Evolutionary conservation across 2,329 filamentous ascomycete genomes (phyloP).

Genomic region (Paraphoma sp.): DNA sequence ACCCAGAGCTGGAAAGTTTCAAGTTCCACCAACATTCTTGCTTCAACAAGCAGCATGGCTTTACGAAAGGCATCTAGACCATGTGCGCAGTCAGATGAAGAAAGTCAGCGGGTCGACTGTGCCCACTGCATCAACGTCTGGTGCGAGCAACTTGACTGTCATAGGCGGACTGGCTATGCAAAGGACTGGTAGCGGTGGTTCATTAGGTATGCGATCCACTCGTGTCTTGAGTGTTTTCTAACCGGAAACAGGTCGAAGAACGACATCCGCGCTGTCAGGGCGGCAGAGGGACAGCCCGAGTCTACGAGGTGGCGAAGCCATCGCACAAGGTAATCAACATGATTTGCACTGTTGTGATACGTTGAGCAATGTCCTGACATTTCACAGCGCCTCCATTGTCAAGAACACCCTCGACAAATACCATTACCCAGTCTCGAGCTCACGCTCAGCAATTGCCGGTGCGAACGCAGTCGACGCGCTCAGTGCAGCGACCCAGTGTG

Average conservation of each 20-base stretch:
- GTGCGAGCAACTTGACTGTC: slow-evolving; percentile 51
- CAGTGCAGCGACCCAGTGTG: slow-evolving; percentile 28
- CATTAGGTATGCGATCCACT: slow-evolving; percentile 39
- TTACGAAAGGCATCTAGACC: slow-evolving; percentile 87
- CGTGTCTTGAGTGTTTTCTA: background rate
- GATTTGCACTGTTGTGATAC: too few relatives aligned
- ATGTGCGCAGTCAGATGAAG: slow-evolving; percentile 88
- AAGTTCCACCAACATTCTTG: slow-evolving; percentile 86
- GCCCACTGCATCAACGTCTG: slow-evolving; percentile 54
- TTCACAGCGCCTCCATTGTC: slow-evolving; percentile 44
- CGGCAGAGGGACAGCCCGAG: slow-evolving; percentile 64
- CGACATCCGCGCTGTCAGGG: slow-evolving; percentile 63
- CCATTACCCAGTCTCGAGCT: slow-evolving; percentile 52
- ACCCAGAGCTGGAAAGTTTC: slow-evolving; percentile 71
- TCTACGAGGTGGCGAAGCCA: slow-evolving; percentile 57
- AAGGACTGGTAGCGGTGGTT: slow-evolving; percentile 56
- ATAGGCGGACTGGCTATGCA: slow-evolving; percentile 57
- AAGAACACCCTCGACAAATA: slow-evolving; percentile 57
- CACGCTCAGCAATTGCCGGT: slow-evolving; percentile 29
- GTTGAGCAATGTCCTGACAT: slow-evolving; percentile 1
- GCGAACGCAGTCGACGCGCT: slow-evolving; percentile 35
- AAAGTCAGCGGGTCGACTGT: slow-evolving; percentile 69
- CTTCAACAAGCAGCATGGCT: slow-evolving; percentile 93
- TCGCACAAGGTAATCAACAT: slow-evolving; percentile 45
- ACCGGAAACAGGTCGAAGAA: slow-evolving; percentile 43